Evolutionary conservation across 2,329 filamentous ascomycete genomes (phyloP), one percentile per base, ranked within the genome.

Genomic region (Colletotrichum sp.): DNA sequence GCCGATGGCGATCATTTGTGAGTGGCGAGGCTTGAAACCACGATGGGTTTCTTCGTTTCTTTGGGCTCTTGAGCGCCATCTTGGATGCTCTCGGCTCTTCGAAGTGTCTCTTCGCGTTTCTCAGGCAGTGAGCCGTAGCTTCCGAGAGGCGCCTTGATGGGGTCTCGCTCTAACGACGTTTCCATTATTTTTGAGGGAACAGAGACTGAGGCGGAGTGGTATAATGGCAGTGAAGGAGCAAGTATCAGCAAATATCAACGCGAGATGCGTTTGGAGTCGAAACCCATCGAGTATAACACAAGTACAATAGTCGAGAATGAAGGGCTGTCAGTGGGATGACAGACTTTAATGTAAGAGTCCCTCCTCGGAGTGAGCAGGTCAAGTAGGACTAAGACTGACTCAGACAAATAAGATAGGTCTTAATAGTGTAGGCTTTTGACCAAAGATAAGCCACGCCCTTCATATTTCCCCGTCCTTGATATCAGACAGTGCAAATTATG

Each of bases 1-100:
- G 77, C 86, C 85, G 24, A 88, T 85, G 71, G 85, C 85, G 77
- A 87, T 86, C 85, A 87, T 86, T 81, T 87, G 86, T 76, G 87
- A 82, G 80, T 87, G 65, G 14, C 68, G 36, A 7, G 77, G 63
- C n/a, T 67, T 72, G 59, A 77, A 63, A 13, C 59, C 72, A 39
- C 26, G 67, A 59, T 64, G 52, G 18, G 36, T 71, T 57, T 21
- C 43, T 4, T 66, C 28, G 61, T 21, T 65, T 59, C 43, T 30
- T 68, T 43, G n/a, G 26, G 65, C 10, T 39, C 30, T n/a, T 55
- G 43, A 28, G 36, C 34, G 43, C 61, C 63, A 59, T 68, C 18
- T 69, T 48, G 34, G 21, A 65, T n/a, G 69, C 61, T 34, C 21
- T 65, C 34, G 12, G 28, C 61, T 8, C 0, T 28, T 14, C 24